Percentiles rank a stretch among this genome's conserved stretches.
Evolutionary conservation across 1,284 basidiomycete species (phyloP).

Genomic region (Ganoderma boninense): DNA sequence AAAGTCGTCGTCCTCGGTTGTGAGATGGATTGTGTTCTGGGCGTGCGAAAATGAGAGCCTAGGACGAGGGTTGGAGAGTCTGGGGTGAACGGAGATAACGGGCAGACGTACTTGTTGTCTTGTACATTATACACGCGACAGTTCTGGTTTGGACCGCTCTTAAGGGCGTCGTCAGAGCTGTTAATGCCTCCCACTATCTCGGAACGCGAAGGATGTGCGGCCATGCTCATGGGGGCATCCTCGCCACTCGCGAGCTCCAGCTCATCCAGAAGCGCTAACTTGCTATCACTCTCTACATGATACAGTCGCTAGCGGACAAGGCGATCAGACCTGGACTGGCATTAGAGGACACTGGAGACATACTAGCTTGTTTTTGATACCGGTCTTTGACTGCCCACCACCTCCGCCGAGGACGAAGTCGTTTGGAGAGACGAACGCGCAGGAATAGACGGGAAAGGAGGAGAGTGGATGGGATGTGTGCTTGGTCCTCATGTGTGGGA

Average conservation of each 20-base stretch:
- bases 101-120: slow-evolving; percentile 62
- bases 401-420: slow-evolving; percentile 91
- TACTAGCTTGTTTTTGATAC: slow-evolving; percentile 93
- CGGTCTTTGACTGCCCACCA: slow-evolving; percentile 82
- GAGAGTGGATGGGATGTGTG: slow-evolving; percentile 82
- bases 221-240: slow-evolving; percentile 95
- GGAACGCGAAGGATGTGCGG: slow-evolving; percentile 63
- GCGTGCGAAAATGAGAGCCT: slow-evolving; percentile 65
- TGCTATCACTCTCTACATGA: slow-evolving; percentile 65
- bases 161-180: slow-evolving; percentile 68
- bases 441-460: slow-evolving; percentile 88
- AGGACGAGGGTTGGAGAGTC: slow-evolving; percentile 8
- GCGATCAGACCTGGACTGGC: not conserved
- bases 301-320: slow-evolving; percentile 68
- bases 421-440: slow-evolving; percentile 79
- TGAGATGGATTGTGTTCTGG: slow-evolving; percentile 68
- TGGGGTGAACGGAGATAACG: not conserved
- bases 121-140: slow-evolving; percentile 76
- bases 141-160: slow-evolving; percentile 80
- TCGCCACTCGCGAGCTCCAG: slow-evolving; percentile 81
- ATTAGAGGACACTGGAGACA: slow-evolving; percentile 38
- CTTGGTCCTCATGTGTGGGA: slow-evolving; percentile 70
- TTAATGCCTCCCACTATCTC: slow-evolving; percentile 87
- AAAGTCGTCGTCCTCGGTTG: slow-evolving; percentile 74
- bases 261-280: slow-evolving; percentile 71